A percentile compares a stretch with the other conserved stretches of the same genome.
Evolutionary conservation across 805 yeast genomes (phyloP).

Genomic region (Blastobotrys peoriensis): DNA sequence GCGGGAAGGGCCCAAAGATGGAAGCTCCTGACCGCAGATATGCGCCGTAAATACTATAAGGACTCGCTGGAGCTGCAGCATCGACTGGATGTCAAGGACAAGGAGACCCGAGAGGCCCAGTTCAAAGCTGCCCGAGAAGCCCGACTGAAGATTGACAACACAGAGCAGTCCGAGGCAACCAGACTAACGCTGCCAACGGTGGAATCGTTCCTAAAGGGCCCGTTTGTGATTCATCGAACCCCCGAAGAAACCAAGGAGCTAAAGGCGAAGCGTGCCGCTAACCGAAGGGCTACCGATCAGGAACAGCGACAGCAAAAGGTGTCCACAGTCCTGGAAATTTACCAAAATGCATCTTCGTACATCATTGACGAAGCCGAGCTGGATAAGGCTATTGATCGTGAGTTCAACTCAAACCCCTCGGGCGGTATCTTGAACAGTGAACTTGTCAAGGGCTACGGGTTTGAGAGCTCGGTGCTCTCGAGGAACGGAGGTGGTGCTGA

Average conservation of each 20-base stretch:
- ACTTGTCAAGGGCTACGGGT: conserved; percentile 2
- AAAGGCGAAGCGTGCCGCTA: conserved; percentile 56
- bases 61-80: conserved; percentile 57
- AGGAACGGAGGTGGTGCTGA: conserved; percentile 5
- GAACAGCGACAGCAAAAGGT: conserved; percentile 49
- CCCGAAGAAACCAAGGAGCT: conserved; percentile 57
- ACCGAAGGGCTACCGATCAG: conserved; percentile 53
- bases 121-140: conserved; percentile 32
- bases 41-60: conserved; percentile 65
- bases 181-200: conserved; percentile 74
- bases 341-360: conserved; percentile 61
- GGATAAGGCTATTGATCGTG: conserved; percentile 43
- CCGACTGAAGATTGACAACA: conserved; percentile 27
- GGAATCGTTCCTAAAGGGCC: conserved; percentile 50
- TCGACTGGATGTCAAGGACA: conserved; percentile 39
- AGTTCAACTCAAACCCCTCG: not conserved
- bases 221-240: conserved; percentile 68
- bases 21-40: conserved; percentile 48
- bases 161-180: conserved; percentile 41
- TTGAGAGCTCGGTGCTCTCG: conserved; percentile 1
- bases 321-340: conserved; percentile 55
- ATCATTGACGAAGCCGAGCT: conserved; percentile 68
- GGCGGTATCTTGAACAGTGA: conserved; percentile 2
- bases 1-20: conserved; percentile 35
- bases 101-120: conserved; percentile 31